Evolutionary conservation across 176 grass and related monocot genomes (phyloP), one percentile per base, ranked within the genome.

Genomic region (Echinochloa phyllopogon): DNA sequence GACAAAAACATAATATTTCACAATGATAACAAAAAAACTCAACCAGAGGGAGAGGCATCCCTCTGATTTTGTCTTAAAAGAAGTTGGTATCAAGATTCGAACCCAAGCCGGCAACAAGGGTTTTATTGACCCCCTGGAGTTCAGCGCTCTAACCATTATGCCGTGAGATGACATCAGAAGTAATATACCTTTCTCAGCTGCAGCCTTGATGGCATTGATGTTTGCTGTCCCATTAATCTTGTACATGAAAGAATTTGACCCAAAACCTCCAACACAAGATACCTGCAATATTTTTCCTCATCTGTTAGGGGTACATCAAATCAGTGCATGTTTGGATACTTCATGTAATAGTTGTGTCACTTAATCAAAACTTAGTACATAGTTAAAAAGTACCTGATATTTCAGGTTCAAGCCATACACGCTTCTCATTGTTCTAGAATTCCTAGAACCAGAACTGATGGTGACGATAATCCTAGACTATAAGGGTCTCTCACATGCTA

Each of bases 221-320:
- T 95, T 98, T 77, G 93, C 89, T 67, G 95, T 95, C 47, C 95
- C 95, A 86, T 98, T 98, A 72, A 98, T 65, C 79, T 98, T 98
- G 83, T 92, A 91, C 95, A 98, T 98, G 37, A 90, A 84, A 55
- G 95, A 93, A 85, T 93, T 95, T 43, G 93, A 95, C 36, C 95
- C 95, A 92, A 98, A 98, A 53, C 91, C 91, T 77, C 95, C 95
- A 83, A 98, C 93, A 83, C 95, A 98, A 81, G 95, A 98, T 83
- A 98, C 76, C 95, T 98, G 67, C 39, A 70, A 70, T 21, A 94
- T 14, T 67, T 85, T 69, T 81, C n/a, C 43, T 51, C 51, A 17
- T 21, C 12, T 42, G 49, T 82, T 47, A 80, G 86, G 45, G 45
- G 44, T 20, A 77, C 61, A 62, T 81, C 37, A 79, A 62, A 70